These are phyloP conservation scores for Alternaria metachromatica DNA, from an alignment of 2,329 filamentous ascomycete genomes.

Conservation along the genomic window DNA sequence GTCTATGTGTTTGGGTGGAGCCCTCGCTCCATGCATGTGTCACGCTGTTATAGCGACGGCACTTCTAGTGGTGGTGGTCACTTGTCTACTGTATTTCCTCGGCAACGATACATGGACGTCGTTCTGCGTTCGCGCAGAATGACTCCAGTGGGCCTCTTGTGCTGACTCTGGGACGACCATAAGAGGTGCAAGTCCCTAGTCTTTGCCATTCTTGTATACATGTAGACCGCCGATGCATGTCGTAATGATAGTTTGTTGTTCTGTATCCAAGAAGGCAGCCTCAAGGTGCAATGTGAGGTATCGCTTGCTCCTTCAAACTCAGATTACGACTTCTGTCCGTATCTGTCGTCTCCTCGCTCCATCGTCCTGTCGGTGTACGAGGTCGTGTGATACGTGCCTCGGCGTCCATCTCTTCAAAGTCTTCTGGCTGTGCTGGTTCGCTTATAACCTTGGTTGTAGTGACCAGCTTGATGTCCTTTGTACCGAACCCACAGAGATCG, in stretches of 20 bases:
- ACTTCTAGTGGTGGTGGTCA: not conserved
- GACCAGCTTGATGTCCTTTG: constrained; percentile 44
- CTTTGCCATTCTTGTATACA: not conserved
- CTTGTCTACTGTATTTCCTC: not conserved
- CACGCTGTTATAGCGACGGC: not conserved
- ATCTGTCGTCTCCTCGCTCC: constrained; percentile 40
- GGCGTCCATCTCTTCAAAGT: constrained; percentile 43
- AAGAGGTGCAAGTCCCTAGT: not conserved
- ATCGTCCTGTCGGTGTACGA: constrained; percentile 36
- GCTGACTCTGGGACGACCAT: not conserved
- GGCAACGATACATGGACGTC: not conserved
- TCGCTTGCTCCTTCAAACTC: constrained; percentile 17
- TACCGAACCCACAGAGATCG: constrained; percentile 30
- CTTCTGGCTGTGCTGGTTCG: constrained; percentile 42
- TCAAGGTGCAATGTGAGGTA: constrained; percentile 11
- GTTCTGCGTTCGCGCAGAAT: not conserved
- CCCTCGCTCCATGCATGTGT: not conserved
- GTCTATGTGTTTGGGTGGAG: not conserved
- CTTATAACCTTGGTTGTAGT: constrained; percentile 43
- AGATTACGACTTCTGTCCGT: constrained; percentile 13
- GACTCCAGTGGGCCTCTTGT: too few species aligned
- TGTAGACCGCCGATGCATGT: not conserved
- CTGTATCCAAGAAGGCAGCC: not conserved
- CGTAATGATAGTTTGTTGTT: not conserved
- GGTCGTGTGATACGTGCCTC: constrained; percentile 33